Conservation (phyloP, 1,284 basidiomycete genomes). For the Apiotrichum veenhuisii region DNA sequence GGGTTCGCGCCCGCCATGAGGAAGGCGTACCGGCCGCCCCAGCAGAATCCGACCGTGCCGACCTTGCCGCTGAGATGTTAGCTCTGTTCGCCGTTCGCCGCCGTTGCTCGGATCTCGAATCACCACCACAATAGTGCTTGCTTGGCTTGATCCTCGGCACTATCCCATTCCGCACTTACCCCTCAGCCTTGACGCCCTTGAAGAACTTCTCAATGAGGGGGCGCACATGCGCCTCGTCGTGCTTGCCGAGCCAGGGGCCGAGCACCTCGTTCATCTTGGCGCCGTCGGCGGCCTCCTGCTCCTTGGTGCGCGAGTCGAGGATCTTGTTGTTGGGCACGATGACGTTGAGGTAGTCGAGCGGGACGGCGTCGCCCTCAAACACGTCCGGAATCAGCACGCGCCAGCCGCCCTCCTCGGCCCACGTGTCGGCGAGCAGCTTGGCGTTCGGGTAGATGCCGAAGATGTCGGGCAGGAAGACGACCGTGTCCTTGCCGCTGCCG, state of each 20-base stretch:
- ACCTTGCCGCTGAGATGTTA: constrained; percentile 34
- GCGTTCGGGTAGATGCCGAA: constrained; percentile 65
- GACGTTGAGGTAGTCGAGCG: constrained; percentile 49
- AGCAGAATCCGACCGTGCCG: constrained; percentile 29
- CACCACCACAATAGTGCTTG: too few species aligned
- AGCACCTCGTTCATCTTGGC: constrained; percentile 36
- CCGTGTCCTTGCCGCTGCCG: constrained; percentile 50
- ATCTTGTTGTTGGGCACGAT: constrained; percentile 34
- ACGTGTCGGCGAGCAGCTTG: constrained; percentile 58
- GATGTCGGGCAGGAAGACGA: constrained; percentile 60
- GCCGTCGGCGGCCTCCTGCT: constrained; percentile 43
- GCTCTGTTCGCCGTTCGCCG: background rate
- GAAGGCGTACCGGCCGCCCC: constrained; percentile 34
- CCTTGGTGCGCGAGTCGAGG: constrained; percentile 29
- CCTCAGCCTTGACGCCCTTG: constrained; percentile 36
- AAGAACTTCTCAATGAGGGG: constrained; percentile 42
- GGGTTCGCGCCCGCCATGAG: constrained; percentile 51
- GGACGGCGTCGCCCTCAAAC: constrained; percentile 60
- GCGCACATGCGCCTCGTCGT: constrained; percentile 41
- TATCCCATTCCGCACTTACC: constrained; percentile 20
- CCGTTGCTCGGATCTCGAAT: too few species aligned
- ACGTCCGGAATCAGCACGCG: constrained; percentile 61
- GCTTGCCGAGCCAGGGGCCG: constrained; percentile 29
- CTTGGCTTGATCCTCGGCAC: too few species aligned
- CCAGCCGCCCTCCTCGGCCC: constrained; percentile 64